These are phyloP conservation scores for Mortierella sp. DNA, from an alignment of 371 early-diverging fungal species.

Conservation along the genomic window DNA sequence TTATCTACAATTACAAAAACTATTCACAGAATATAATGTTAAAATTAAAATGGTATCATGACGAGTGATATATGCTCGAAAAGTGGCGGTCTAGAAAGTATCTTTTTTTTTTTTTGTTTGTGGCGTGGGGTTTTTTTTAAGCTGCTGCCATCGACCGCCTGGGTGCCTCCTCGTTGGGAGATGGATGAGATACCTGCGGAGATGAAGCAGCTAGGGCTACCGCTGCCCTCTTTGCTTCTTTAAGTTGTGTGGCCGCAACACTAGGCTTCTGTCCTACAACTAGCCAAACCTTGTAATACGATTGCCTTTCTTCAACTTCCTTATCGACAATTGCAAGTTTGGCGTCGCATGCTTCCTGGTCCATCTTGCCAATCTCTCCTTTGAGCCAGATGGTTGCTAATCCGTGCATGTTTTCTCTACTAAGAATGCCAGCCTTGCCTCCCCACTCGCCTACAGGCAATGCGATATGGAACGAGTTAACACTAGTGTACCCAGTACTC, in stretches of 20 bases:
- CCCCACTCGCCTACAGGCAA: constrained; percentile 54
- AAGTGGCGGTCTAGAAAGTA: background rate
- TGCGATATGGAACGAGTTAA: constrained; percentile 48
- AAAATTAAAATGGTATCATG: background rate
- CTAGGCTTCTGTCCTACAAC: constrained; percentile 45
- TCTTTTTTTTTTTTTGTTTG: background rate
- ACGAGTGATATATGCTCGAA: background rate
- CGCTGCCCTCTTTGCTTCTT: constrained; percentile 24
- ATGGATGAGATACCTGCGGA: background rate
- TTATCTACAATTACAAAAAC: no score
- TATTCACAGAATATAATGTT: no score
- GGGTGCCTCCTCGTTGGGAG: background rate
- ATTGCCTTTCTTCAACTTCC: constrained; percentile 31
- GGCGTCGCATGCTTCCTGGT: constrained; percentile 34
- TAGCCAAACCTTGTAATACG: constrained; percentile 57
- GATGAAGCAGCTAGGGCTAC: background rate
- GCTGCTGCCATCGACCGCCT: background rate
- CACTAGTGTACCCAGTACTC: constrained; percentile 35
- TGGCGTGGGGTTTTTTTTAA: background rate
- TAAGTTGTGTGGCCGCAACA: constrained; percentile 7
- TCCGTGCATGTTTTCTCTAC: constrained; percentile 48
- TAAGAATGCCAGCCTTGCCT: constrained; percentile 46
- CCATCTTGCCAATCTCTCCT: constrained; percentile 43
- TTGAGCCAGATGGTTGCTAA: constrained; percentile 52
- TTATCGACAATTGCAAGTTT: constrained; percentile 22